Base-by-base conservation (phyloP, 129 eudicot genomes). In the Silybum marianum region DNA sequence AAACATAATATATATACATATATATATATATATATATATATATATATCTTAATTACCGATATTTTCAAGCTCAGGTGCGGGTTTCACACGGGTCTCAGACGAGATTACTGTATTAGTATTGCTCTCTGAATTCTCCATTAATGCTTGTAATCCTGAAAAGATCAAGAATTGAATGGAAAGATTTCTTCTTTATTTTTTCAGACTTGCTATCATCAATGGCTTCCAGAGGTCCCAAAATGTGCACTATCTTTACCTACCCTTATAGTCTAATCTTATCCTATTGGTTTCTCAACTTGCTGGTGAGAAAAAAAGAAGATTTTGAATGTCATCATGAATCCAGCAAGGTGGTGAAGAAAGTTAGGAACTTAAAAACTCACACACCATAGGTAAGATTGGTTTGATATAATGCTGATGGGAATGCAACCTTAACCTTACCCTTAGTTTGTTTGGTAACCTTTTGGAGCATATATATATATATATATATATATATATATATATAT, bases 341-440 rank as follows among this genome's bases (percentile, higher is more conserved):
- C 63, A 71, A 77, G 78, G 81, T 40, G 78, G 71, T 39, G 69
- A 74, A 77, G 86, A 77, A 42, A 63, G 85, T 77, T 83, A 83
- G 86, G 82, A 77, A 62, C 22, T 68, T 76, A 24, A 46, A 62
- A 36, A 38, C 73, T 73, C 65, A 19, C 71, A 80, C 40, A 13
- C 36, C 10, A 18, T 60, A 80, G 54, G 65, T 65, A 60, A 67
- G 75, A 21, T 46, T 21, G 13, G 67, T 77, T 71, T 83, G 58
- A 60, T 81, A 76, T 58, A 4, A n/a, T 54, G 78, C 3, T 77
- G 39, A 26, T 77, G 21, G 72, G 11, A 34, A n/a, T 76, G 73
- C 71, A 51, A 25, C 76, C 39, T 39, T 72, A 51, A 25, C 76
- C 39, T 39, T 72, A 68, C 81, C 22, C 23, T 70, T 70, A 22